These are phyloP conservation scores for Homolaphlyctis polyrhiza DNA, from an alignment of 371 early-diverging fungal genomes.

Conservation along the genomic window DNA sequence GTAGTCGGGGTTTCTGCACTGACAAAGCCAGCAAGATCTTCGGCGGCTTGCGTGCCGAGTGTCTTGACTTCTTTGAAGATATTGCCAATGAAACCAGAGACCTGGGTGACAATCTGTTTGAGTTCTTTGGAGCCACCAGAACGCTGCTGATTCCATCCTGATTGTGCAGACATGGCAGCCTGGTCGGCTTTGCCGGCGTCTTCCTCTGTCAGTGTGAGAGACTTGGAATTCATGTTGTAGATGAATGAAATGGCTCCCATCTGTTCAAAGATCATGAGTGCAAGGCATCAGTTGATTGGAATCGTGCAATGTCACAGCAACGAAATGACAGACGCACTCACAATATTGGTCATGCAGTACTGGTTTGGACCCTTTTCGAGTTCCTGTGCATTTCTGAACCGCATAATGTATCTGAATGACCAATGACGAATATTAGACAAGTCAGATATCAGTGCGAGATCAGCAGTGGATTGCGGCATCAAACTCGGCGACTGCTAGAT, in stretches of 20 bases:
- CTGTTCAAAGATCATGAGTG: conserved; percentile 11
- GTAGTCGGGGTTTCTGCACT: neutral
- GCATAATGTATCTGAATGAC: conserved; percentile 30
- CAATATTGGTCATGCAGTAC: conserved; percentile 42
- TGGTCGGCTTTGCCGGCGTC: conserved; percentile 16
- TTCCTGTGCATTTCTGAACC: conserved; percentile 36
- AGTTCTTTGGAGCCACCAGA: conserved; percentile 1
- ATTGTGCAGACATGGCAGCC: neutral
- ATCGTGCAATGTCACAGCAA: neutral
- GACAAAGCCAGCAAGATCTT: conserved; percentile 19
- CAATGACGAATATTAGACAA: neutral
- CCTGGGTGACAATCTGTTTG: conserved; percentile 20
- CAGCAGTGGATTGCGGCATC: no score
- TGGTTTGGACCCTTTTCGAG: conserved; percentile 39
- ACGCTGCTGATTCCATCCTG: neutral
- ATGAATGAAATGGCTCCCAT: conserved; percentile 50
- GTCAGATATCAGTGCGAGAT: conserved; percentile 2
- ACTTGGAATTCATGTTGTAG: conserved; percentile 38
- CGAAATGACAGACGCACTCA: conserved; percentile 5
- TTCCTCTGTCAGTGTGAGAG: conserved; percentile 31
- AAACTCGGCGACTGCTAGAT: neutral
- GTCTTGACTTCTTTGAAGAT: conserved; percentile 30
- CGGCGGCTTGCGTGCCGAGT: conserved; percentile 29
- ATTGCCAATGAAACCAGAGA: conserved; percentile 25
- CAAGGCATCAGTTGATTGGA: neutral